These are phyloP conservation scores for Camelina laxa DNA, from an alignment of 345 rosid genomes.

Conservation along the genomic window DNA sequence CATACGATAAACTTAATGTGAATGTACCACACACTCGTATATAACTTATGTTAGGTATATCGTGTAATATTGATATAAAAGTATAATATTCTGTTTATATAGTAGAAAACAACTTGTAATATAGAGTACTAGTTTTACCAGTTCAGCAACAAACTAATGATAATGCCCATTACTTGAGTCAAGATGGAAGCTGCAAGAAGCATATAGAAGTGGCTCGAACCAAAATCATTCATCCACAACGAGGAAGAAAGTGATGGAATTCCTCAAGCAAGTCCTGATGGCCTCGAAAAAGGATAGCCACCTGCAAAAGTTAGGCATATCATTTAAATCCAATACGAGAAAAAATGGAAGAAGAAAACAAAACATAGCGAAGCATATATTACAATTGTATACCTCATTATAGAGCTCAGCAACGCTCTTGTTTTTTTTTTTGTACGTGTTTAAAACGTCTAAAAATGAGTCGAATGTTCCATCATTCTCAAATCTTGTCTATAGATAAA, in stretches of 20 bases:
- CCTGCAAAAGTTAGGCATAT: conserved; percentile 47
- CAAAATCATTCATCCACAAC: neutral
- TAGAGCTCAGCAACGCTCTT: conserved; percentile 69
- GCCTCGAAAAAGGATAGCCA: conserved; percentile 69
- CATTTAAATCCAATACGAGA: conserved; percentile 1
- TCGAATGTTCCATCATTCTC: conserved; percentile 68
- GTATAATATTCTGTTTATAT: neutral
- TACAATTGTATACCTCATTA: conserved; percentile 57
- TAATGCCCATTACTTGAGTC: neutral
- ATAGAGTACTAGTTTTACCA: neutral
- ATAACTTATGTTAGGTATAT: neutral
- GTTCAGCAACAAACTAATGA: neutral
- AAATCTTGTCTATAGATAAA: conserved; percentile 64
- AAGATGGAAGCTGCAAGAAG: conserved; percentile 1
- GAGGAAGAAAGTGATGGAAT: conserved; percentile 73
- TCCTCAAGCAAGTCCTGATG: conserved; percentile 77
- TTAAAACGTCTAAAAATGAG: conserved; percentile 75
- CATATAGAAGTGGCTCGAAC: neutral
- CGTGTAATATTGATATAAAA: neutral
- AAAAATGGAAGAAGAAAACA: neutral
- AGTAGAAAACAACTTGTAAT: neutral
- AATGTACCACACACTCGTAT: neutral
- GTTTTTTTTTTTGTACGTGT: conserved; percentile 69
- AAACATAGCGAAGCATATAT: conserved; percentile 1
- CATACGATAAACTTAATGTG: too few relatives aligned